A percentile compares a stretch with the other conserved stretches of the same genome.
These are phyloP conservation scores for Xerocomellus chrysenteron DNA, from an alignment of 768 basidiomycete genomes.

Conservation along the genomic window DNA sequence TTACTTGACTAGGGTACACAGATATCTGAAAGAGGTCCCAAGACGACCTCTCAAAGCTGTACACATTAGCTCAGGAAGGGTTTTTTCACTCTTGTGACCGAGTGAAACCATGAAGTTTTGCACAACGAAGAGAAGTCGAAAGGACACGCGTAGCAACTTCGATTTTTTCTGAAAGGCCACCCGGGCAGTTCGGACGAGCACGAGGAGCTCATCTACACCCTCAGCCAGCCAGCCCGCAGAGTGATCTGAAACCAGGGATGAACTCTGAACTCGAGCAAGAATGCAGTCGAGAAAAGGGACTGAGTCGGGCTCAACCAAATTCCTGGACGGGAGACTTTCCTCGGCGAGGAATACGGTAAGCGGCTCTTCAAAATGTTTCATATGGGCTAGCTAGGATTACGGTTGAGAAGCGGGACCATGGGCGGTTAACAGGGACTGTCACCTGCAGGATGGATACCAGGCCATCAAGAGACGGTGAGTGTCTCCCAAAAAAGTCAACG, in stretches of 20 bases:
- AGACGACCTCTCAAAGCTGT: constrained; percentile 44
- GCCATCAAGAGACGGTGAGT: constrained; percentile 56
- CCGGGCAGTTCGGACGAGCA: constrained; percentile 40
- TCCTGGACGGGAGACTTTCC: background rate
- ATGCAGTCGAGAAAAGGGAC: constrained; percentile 39
- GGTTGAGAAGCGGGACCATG: background rate
- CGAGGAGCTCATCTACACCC: constrained; percentile 33
- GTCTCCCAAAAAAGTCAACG: constrained; percentile 54
- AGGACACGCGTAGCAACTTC: constrained; percentile 44
- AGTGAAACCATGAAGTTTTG: constrained; percentile 43
- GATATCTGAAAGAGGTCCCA: constrained; percentile 41
- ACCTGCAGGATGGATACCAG: constrained; percentile 64
- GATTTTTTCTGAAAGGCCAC: constrained; percentile 32
- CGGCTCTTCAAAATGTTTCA: constrained; percentile 73
- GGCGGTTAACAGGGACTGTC: constrained; percentile 2
- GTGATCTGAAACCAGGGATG: constrained; percentile 14
- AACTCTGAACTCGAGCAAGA: constrained; percentile 34
- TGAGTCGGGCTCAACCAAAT: constrained; percentile 21
- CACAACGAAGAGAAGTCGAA: constrained; percentile 44
- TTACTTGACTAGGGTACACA: constrained; percentile 51
- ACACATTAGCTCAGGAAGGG: constrained; percentile 43
- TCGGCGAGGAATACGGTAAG: constrained; percentile 37
- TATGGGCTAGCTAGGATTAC: constrained; percentile 49
- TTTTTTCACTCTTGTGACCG: constrained; percentile 42
- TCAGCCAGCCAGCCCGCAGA: constrained; percentile 26